These are phyloP conservation scores for Colletotrichum cuscutae DNA, from an alignment of 2,329 filamentous ascomycete species.

Conservation along the genomic window DNA sequence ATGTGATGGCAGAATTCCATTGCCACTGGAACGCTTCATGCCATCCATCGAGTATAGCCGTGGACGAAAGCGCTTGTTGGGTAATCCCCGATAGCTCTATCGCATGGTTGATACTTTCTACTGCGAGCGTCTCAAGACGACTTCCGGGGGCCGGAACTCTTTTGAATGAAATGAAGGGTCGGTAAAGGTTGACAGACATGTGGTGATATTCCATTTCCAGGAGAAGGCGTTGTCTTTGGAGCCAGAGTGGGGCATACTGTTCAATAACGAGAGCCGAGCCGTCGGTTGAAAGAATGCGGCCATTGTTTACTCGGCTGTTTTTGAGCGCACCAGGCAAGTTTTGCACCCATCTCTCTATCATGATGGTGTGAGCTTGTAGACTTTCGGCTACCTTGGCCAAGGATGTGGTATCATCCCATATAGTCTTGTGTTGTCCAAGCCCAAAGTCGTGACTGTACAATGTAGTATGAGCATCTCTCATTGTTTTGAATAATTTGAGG, in stretches of 20 bases:
- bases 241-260: slow-evolving; percentile 51
- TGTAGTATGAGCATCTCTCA: neutral
- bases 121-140: slow-evolving; percentile 37
- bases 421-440: neutral
- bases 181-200: slow-evolving; percentile 48
- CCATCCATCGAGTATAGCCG: slow-evolving; percentile 42
- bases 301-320: slow-evolving; percentile 43
- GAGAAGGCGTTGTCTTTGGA: slow-evolving; percentile 52
- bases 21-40: slow-evolving; percentile 43
- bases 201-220: slow-evolving; percentile 56
- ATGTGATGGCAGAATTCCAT: slow-evolving; percentile 37
- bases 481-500: neutral
- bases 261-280: slow-evolving; percentile 42
- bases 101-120: slow-evolving; percentile 41
- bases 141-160: slow-evolving; percentile 36
- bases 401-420: slow-evolving; percentile 39
- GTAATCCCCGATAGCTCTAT: slow-evolving; percentile 42
- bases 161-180: slow-evolving; percentile 51
- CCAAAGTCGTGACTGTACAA: neutral
- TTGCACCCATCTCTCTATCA: slow-evolving; percentile 40
- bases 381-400: slow-evolving; percentile 43
- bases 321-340: slow-evolving; percentile 51
- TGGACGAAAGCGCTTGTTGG: slow-evolving; percentile 40
- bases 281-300: slow-evolving; percentile 51
- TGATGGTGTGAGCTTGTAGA: slow-evolving; percentile 43